Evolutionary conservation across 306 rosid genomes (phyloP).

Genomic region (Neltuma alba): DNA sequence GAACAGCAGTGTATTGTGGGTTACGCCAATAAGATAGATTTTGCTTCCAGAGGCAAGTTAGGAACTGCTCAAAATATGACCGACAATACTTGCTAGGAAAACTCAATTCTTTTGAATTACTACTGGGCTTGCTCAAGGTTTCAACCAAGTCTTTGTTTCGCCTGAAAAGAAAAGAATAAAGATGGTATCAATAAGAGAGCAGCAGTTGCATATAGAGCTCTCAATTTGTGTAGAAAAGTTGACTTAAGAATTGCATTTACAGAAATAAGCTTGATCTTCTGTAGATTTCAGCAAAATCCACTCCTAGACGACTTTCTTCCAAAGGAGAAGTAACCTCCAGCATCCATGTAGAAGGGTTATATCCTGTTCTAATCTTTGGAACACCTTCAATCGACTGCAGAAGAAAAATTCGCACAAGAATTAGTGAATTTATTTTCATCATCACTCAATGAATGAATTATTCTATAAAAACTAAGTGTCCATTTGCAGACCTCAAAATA

Average conservation of each 20-base stretch:
- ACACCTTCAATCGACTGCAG: conserved; percentile 81
- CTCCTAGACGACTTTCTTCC: conserved; percentile 67
- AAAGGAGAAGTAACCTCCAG: conserved; percentile 69
- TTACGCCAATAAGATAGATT: conserved; percentile 76
- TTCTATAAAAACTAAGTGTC: conserved; percentile 6
- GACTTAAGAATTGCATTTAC: conserved; percentile 39
- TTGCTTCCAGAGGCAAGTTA: conserved; percentile 82
- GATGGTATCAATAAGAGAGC: conserved; percentile 24
- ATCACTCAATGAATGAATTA: conserved; percentile 31
- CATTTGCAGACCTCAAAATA: conserved; percentile 83
- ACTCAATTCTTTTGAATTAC: conserved; percentile 62
- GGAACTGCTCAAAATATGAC: conserved; percentile 60
- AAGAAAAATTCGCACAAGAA: conserved; percentile 22
- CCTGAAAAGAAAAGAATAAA: conserved; percentile 41
- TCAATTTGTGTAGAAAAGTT: conserved; percentile 5
- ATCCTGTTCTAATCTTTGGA: conserved; percentile 62
- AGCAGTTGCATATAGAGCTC: neutral
- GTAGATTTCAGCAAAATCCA: conserved; percentile 78
- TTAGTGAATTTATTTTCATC: conserved; percentile 32
- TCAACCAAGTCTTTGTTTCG: conserved; percentile 62
- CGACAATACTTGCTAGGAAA: conserved; percentile 74
- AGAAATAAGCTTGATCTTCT: conserved; percentile 60
- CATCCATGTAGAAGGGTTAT: conserved; percentile 89
- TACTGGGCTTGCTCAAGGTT: conserved; percentile 60
- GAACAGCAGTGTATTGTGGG: conserved; percentile 81